A percentile compares a stretch with the other conserved stretches of the same genome.
Evolutionary conservation across 768 basidiomycete genomes (phyloP).

Genomic region (Tricholoma terreum): DNA sequence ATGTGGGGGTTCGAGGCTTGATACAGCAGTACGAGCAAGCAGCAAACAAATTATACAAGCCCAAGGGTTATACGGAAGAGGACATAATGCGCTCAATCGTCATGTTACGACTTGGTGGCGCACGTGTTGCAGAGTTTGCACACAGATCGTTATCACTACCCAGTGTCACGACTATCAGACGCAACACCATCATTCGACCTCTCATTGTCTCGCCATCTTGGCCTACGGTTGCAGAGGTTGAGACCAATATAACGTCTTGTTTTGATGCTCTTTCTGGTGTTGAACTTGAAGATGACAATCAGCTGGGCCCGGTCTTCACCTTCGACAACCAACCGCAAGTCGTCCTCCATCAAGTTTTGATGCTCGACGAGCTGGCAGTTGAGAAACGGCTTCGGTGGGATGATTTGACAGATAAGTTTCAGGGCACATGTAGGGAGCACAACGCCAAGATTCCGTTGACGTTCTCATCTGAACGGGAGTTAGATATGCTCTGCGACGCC

Average conservation of each 20-base stretch:
- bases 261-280: constrained; percentile 1
- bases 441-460: too few species aligned
- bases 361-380: constrained; percentile 10
- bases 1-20: constrained; percentile 3
- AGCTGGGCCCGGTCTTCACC: neutral
- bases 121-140: constrained; percentile 12
- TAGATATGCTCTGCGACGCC: too few species aligned
- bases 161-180: constrained; percentile 8
- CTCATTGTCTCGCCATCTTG: neutral
- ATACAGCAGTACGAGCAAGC: too few species aligned
- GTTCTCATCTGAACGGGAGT: too few species aligned
- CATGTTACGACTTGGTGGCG: constrained; percentile 7
- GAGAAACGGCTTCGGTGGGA: constrained; percentile 9
- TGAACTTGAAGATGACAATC: neutral
- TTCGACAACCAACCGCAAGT: neutral
- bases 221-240: constrained; percentile 1
- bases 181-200: neutral
- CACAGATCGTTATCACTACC: constrained; percentile 13
- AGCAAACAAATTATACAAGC: constrained; percentile 12
- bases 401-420: neutral
- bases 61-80: constrained; percentile 13
- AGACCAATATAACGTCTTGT: neutral
- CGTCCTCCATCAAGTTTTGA: constrained; percentile 5
- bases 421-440: too few species aligned
- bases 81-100: constrained; percentile 10